Evolutionary conservation across 2,329 filamentous ascomycete genomes (phyloP).

Genomic region (Stemphylium lycopersici): DNA sequence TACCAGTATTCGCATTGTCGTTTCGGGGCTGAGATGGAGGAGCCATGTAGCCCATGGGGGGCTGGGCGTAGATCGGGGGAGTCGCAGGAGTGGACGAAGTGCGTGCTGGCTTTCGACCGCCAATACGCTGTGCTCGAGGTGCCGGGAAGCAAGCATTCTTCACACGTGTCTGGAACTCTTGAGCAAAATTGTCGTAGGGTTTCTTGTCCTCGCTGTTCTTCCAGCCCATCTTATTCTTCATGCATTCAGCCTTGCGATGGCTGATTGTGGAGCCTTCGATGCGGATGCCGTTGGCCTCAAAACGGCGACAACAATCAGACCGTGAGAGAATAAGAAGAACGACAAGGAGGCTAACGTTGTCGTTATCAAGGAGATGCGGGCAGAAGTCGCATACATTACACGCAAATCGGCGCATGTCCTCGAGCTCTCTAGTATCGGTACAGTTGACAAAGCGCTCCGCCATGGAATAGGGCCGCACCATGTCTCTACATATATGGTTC

Average conservation of each 20-base stretch:
- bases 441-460: conserved; percentile 43
- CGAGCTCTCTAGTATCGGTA: conserved; percentile 41
- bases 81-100: conserved; percentile 29
- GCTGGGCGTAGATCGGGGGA: conserved; percentile 21
- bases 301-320: conserved; percentile 44
- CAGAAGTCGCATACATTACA: conserved; percentile 46
- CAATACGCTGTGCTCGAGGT: conserved; percentile 30
- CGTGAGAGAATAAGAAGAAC: conserved; percentile 45
- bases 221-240: conserved; percentile 48
- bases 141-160: conserved; percentile 43
- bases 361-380: conserved; percentile 48
- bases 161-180: conserved; percentile 45
- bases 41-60: conserved; percentile 28
- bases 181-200: conserved; percentile 44
- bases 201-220: conserved; percentile 41
- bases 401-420: conserved; percentile 41
- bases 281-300: conserved; percentile 46
- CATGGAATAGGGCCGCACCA: conserved; percentile 44
- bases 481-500: conserved; percentile 44
- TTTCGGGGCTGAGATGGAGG: conserved; percentile 28
- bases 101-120: conserved; percentile 24
- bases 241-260: conserved; percentile 47
- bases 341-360: conserved; percentile 46
- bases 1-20: conserved; percentile 22
- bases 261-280: conserved; percentile 48